phyloP scores from a whole-genome alignment of 1,284 basidiomycete genomes.

The Fomitopsis schrenkii region DNA sequence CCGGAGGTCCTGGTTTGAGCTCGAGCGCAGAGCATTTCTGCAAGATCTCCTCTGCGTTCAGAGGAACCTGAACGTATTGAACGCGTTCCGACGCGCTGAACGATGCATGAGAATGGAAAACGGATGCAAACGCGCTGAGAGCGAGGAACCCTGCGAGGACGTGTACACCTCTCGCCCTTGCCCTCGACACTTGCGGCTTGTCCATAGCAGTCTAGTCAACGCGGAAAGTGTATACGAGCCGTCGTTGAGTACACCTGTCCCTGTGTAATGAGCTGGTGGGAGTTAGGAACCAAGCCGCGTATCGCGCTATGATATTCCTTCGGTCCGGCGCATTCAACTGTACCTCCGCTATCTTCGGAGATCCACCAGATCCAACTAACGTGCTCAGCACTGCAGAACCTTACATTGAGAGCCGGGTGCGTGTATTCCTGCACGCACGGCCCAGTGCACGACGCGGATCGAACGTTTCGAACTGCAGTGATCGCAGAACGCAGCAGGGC shows the following conservation, averaged over 20 bases:
- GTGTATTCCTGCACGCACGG: too few species aligned
- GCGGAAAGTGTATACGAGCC: background rate
- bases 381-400: too few species aligned
- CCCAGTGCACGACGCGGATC: too few species aligned
- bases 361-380: background rate
- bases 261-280: background rate
- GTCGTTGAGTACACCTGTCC: background rate
- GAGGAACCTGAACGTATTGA: conserved; percentile 7
- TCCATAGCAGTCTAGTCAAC: background rate
- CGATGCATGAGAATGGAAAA: background rate
- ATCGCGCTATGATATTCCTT: background rate
- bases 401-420: too few species aligned
- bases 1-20: conserved; percentile 33
- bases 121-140: background rate
- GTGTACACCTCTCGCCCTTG: background rate
- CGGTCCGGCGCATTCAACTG: background rate
- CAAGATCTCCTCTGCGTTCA: conserved; percentile 16
- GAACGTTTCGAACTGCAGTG: too few species aligned
- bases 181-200: background rate
- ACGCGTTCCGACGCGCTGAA: background rate
- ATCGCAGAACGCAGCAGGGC: too few species aligned
- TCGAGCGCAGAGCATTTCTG: conserved; percentile 22
- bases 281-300: background rate
- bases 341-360: background rate
- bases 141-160: background rate